These are phyloP conservation scores for Breviolum minutum DNA, from an alignment of 73 alveolate species.

Conservation along the genomic window DNA sequence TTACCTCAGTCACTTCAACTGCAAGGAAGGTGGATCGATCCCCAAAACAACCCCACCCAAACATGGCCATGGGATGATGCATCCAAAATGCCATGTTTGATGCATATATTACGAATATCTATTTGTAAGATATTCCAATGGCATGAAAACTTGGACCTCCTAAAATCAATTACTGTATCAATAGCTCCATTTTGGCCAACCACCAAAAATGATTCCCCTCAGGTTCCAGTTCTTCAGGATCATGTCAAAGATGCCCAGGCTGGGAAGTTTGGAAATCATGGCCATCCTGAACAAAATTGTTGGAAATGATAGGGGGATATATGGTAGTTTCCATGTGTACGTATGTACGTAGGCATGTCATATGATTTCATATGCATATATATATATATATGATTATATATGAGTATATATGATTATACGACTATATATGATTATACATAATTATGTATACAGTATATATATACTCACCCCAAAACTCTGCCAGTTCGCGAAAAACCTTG, in stretches of 20 bases:
- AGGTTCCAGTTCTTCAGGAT: slow-evolving; percentile 64
- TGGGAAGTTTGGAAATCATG: background rate
- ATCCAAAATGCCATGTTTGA: background rate
- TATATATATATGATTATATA: too few relatives aligned
- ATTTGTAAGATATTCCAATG: too few relatives aligned
- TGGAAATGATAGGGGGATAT: background rate
- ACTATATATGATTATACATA: too few relatives aligned
- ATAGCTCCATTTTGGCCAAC: too few relatives aligned
- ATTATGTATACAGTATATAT: too few relatives aligned
- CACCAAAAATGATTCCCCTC: background rate
- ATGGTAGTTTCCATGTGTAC: background rate
- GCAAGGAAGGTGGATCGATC: too few relatives aligned
- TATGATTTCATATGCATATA: too few relatives aligned
- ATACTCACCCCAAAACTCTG: background rate
- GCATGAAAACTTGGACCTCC: background rate
- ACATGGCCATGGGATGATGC: too few relatives aligned
- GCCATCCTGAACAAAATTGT: background rate
- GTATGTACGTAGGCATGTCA: too few relatives aligned
- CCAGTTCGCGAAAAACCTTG: background rate
- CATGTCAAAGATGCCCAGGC: slow-evolving; percentile 56
- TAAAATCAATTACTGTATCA: background rate
- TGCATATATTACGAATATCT: background rate
- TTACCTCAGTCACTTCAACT: slow-evolving; percentile 11
- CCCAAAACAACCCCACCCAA: too few relatives aligned
- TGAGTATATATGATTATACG: too few relatives aligned